Evolutionary conservation across 306 rosid species (phyloP).

Genomic region (Fragaria ananassa): DNA sequence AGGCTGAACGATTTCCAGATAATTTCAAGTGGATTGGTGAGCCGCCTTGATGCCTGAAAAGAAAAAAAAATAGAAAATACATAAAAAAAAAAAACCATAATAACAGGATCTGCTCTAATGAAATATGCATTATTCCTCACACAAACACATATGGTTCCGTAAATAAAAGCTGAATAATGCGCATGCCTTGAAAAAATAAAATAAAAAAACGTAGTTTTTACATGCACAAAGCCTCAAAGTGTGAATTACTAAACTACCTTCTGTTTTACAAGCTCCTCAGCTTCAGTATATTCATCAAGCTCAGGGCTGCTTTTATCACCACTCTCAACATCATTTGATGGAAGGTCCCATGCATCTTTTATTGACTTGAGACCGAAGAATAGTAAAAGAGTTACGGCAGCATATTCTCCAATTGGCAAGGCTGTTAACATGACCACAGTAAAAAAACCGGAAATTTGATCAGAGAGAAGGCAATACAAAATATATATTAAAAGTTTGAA

Average conservation of each 20-base stretch:
- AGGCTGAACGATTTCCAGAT: constrained; percentile 95
- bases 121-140: neutral
- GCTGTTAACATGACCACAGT: constrained; percentile 50
- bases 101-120: neutral
- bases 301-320: constrained; percentile 58
- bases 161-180: neutral
- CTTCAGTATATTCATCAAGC: constrained; percentile 81
- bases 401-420: constrained; percentile 95
- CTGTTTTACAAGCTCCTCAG: constrained; percentile 92
- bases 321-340: constrained; percentile 47
- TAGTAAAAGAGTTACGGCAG: constrained; percentile 88
- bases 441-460: neutral
- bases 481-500: neutral
- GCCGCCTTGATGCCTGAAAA: constrained; percentile 58
- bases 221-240: neutral
- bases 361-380: constrained; percentile 89
- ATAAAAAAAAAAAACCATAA: neutral
- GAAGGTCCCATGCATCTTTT: constrained; percentile 96
- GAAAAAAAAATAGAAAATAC: neutral
- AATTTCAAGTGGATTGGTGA: constrained; percentile 81
- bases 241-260: constrained; percentile 44
- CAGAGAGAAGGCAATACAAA: neutral
- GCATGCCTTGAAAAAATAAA: neutral
- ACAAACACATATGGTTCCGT: neutral
- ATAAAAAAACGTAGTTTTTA: neutral